Evolutionary conservation across 1,139 yeast genomes (phyloP).

Genomic region (Kodamaea fungicola): DNA sequence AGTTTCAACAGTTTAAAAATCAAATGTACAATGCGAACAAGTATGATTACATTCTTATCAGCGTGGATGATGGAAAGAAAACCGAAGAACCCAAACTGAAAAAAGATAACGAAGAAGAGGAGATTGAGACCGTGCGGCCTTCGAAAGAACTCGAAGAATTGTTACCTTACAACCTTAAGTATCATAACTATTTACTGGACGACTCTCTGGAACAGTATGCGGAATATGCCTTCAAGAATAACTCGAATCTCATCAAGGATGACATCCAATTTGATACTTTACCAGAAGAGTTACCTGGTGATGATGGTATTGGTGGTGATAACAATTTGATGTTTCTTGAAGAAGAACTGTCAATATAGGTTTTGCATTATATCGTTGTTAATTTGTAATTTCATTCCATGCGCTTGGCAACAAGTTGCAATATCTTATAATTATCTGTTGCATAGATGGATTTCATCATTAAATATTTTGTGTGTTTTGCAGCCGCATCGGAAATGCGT

Average conservation of each 20-base stretch:
- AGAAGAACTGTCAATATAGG: background rate
- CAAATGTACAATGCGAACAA: conserved; percentile 24
- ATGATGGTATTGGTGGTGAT: conserved; percentile 18
- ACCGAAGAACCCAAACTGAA: conserved; percentile 4
- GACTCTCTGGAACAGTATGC: conserved; percentile 23
- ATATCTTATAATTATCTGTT: too few species aligned
- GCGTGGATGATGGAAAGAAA: conserved; percentile 17
- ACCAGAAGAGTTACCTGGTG: conserved; percentile 5
- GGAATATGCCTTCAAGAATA: conserved; percentile 8
- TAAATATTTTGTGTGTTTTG: too few species aligned
- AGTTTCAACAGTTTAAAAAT: conserved; percentile 20
- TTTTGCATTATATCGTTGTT: too few species aligned
- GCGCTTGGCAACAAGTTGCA: too few species aligned
- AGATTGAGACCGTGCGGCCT: conserved; percentile 16
- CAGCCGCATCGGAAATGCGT: too few species aligned
- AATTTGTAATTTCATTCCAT: too few species aligned
- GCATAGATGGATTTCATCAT: too few species aligned
- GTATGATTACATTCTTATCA: conserved; percentile 27
- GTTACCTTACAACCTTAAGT: conserved; percentile 33
- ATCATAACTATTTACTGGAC: conserved; percentile 21
- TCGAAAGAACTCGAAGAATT: conserved; percentile 18
- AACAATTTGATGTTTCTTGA: conserved; percentile 13
- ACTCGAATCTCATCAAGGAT: conserved; percentile 5
- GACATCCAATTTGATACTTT: conserved; percentile 1
- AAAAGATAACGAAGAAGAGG: conserved; percentile 8